Evolutionary conservation across 306 rosid species (phyloP), one percentile per base, ranked within the genome.

Genomic region (Oemleria cerasiformis): DNA sequence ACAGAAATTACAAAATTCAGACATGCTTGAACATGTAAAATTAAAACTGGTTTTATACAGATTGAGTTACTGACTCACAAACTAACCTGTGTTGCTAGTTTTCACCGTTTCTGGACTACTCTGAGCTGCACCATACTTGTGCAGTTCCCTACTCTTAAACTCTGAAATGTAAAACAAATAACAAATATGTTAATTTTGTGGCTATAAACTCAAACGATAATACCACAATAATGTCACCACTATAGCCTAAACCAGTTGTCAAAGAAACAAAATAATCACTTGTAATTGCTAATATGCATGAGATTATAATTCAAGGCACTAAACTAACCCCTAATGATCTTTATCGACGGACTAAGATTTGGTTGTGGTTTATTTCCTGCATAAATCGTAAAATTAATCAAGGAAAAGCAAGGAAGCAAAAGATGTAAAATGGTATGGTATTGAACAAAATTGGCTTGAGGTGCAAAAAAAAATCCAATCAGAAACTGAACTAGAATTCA

Each of bases 311-410:
- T 5, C 6, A 11, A 48, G 50, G 41, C 56, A 16, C 9, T 48
- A 16, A 9, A 49, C 51, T 21, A 65, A 88, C 96, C 98, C 86
- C 71, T 84, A 65, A 94, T 94, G 41, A 94, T 76, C 76, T 79
- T 84, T n/a, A 79, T 94, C 6, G 97, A 90, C 2, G 97, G 95
- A 80, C 96, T 94, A 76, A 87, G 78, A 82, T 81, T 80, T 21
- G 40, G 64, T 42, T 8, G 75, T 19, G 51, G 43, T 60, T 61
- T 77, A 25, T 60, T 83, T 80, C 63, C 73, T 69, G 23, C 3
- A 39, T 7, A 39, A 50, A 53, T 51, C 36, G 7, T 13, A 50
- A 19, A 38, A 19, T 40, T 1, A n/a, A 9, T 11, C 12, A 34
- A 2, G 30, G 8, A 1, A 50, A 68, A 5, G 6, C 15, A 15